A percentile compares a stretch with the other conserved stretches of the same genome.
These are phyloP conservation scores for Podospora tetraspora DNA, from an alignment of 495 filamentous ascomycete genomes.

Conservation along the genomic window DNA sequence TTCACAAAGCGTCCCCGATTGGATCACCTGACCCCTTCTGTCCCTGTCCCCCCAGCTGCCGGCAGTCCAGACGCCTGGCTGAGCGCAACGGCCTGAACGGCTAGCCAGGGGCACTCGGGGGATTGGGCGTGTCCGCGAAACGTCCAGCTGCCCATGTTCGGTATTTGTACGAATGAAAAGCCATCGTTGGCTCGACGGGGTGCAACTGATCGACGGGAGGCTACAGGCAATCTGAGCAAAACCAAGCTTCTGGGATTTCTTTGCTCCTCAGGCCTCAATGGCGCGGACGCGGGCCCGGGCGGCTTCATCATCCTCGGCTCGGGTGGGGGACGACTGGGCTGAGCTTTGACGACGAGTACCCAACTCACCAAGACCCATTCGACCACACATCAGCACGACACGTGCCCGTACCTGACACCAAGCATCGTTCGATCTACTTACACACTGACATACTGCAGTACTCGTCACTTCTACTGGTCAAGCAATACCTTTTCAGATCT, in stretches of 20 bases:
- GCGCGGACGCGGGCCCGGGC: not conserved
- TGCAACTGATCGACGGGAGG: not conserved
- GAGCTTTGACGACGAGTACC: not conserved
- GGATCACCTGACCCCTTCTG: not conserved
- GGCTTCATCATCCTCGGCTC: not conserved
- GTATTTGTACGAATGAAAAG: not conserved
- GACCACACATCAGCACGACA: not conserved
- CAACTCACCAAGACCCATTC: not conserved
- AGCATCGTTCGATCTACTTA: not conserved
- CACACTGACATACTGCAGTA: not conserved
- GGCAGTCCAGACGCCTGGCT: not conserved
- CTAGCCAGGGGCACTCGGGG: not conserved
- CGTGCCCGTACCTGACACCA: not conserved
- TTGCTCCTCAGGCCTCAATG: not conserved
- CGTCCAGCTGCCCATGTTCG: not conserved
- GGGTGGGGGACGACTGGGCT: not conserved
- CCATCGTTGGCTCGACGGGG: not conserved
- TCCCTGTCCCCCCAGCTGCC: not conserved
- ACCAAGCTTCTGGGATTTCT: not conserved
- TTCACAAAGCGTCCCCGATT: not conserved
- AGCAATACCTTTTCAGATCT: not conserved
- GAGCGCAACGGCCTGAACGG: not conserved
- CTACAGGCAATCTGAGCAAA: not conserved
- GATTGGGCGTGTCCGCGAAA: not conserved
- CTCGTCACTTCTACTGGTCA: not conserved